Percentiles rank a stretch among this genome's conserved stretches.
Evolutionary conservation across 805 yeast species (phyloP).

Genomic region (Lipomyces sp.): DNA sequence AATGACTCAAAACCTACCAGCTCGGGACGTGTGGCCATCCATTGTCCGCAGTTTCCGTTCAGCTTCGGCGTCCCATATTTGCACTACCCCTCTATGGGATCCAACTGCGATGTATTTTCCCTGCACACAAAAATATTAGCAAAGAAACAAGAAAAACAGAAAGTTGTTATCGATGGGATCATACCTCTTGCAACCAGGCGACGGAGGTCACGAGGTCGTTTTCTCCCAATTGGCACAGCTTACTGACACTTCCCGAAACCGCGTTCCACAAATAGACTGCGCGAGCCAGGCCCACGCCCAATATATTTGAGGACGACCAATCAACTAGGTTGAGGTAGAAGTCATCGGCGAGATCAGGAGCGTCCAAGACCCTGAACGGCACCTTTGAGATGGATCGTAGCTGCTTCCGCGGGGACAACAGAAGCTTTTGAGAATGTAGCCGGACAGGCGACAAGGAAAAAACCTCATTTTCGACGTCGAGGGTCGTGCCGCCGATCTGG

Average conservation of each 20-base stretch:
- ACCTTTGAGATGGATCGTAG: conserved; percentile 76
- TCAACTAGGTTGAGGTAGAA: conserved; percentile 88
- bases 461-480: conserved; percentile 64
- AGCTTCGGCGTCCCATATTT: conserved; percentile 89
- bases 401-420: conserved; percentile 78
- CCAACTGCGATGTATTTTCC: conserved; percentile 96
- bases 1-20: conserved; percentile 37
- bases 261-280: conserved; percentile 92
- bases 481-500: conserved; percentile 16
- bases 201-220: conserved; percentile 76
- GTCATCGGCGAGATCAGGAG: conserved; percentile 92
- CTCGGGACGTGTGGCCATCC: conserved; percentile 86
- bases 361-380: conserved; percentile 91
- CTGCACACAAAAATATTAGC: background rate
- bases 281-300: conserved; percentile 88
- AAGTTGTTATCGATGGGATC: too few relatives aligned
- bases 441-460: conserved; percentile 85
- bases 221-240: conserved; percentile 69
- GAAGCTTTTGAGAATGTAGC: conserved; percentile 74
- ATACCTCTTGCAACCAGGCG: conserved; percentile 78
- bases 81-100: conserved; percentile 79
- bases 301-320: conserved; percentile 87
- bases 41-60: conserved; percentile 81
- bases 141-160: too few relatives aligned
- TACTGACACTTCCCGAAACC: conserved; percentile 71